Conservation (phyloP, 2,329 filamentous ascomycete species). For the Rhynchosporium secalis region DNA sequence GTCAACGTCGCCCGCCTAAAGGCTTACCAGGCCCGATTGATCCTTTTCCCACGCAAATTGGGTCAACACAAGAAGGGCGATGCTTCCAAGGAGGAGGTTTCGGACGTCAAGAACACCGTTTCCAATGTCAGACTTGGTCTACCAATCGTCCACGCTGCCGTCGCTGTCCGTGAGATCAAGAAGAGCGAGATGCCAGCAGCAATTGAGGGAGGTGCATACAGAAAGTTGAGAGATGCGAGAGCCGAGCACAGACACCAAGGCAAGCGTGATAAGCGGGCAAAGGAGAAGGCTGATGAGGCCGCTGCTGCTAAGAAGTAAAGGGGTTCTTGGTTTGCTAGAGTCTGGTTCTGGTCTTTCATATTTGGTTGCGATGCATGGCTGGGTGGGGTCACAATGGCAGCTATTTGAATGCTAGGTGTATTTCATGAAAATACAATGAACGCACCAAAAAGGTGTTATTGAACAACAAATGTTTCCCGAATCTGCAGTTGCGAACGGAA, state of each 20-base stretch:
- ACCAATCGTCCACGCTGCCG: slow-evolving; percentile 69
- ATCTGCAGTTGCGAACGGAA: neutral
- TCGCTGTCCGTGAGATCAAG: slow-evolving; percentile 72
- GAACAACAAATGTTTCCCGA: neutral
- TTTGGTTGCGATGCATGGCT: slow-evolving; percentile 35
- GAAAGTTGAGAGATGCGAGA: slow-evolving; percentile 79
- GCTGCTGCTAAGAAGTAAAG: slow-evolving; percentile 73
- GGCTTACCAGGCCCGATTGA: slow-evolving; percentile 94
- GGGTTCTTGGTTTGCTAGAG: slow-evolving; percentile 31
- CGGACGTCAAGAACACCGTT: slow-evolving; percentile 61
- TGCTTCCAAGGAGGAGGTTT: slow-evolving; percentile 77
- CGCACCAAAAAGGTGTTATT: slow-evolving; percentile 26
- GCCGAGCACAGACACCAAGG: slow-evolving; percentile 79
- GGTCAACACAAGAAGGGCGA: slow-evolving; percentile 94
- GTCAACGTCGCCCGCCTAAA: slow-evolving; percentile 97
- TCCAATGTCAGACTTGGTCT: slow-evolving; percentile 59
- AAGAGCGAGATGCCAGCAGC: slow-evolving; percentile 77
- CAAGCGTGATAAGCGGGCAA: slow-evolving; percentile 88
- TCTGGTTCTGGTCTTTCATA: slow-evolving; percentile 34
- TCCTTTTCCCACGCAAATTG: slow-evolving; percentile 95
- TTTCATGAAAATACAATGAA: slow-evolving; percentile 42
- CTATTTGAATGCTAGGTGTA: slow-evolving; percentile 39
- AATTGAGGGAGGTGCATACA: slow-evolving; percentile 81
- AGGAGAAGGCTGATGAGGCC: slow-evolving; percentile 83
- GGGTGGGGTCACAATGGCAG: slow-evolving; percentile 36